Conservation (phyloP, 1,139 yeast genomes). For the Blastobotrys ciferrii region DNA sequence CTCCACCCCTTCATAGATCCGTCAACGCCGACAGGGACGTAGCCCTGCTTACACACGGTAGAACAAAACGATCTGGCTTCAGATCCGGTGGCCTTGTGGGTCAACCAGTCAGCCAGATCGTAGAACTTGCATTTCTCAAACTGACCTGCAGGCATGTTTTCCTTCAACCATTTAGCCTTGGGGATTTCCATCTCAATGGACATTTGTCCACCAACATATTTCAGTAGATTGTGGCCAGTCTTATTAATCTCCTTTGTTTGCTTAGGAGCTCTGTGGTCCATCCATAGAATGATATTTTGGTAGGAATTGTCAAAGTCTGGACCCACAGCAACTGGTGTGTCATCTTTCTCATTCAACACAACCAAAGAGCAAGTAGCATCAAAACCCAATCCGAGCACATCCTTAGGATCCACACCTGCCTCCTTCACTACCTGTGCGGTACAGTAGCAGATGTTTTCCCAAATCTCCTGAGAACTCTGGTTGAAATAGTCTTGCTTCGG, state of each 20-base stretch:
- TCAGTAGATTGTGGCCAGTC: constrained; percentile 72
- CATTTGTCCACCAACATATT: constrained; percentile 97
- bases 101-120: constrained; percentile 86
- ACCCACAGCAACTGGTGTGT: constrained; percentile 82
- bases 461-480: constrained; percentile 89
- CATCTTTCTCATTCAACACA: constrained; percentile 63
- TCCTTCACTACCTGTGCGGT: constrained; percentile 71
- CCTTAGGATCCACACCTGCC: constrained; percentile 63
- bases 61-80: constrained; percentile 88
- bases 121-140: constrained; percentile 76
- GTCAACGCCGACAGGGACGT: constrained; percentile 84
- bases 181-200: constrained; percentile 98
- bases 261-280: constrained; percentile 95
- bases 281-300: constrained; percentile 91
- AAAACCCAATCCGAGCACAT: constrained; percentile 84
- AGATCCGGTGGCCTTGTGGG: constrained; percentile 83
- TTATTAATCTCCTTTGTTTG: constrained; percentile 81
- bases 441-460: constrained; percentile 85
- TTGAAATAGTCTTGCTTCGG: constrained; percentile 55
- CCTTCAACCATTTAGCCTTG: constrained; percentile 93
- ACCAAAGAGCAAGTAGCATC: constrained; percentile 97
- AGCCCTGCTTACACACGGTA: constrained; percentile 93
- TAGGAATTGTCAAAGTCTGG: constrained; percentile 73
- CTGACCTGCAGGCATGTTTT: constrained; percentile 66
- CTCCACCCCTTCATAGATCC: constrained; percentile 89